Conservation (phyloP, 208 protist species). For the Trypanosoma scelopori region DNA sequence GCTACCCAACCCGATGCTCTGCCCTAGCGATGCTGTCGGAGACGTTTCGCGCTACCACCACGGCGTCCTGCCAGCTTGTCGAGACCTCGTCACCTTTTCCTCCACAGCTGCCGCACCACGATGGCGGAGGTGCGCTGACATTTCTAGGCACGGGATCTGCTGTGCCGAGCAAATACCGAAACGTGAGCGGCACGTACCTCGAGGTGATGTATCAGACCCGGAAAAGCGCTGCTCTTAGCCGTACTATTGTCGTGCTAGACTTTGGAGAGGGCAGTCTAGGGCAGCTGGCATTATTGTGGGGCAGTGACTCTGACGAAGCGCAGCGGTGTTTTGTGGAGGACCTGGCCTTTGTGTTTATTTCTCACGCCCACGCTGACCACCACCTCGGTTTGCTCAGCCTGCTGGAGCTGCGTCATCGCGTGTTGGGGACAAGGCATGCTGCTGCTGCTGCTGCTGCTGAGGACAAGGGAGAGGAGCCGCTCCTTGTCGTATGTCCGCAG, state of each 20-base stretch:
- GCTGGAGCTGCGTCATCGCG: conserved; percentile 50
- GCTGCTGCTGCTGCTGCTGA: background rate
- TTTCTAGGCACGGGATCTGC: conserved; percentile 89
- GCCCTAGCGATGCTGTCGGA: conserved; percentile 36
- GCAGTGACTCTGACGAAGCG: conserved; percentile 20
- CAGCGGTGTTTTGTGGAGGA: conserved; percentile 44
- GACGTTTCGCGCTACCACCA: conserved; percentile 10
- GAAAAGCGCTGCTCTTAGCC: background rate
- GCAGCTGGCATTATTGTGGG: conserved; percentile 58
- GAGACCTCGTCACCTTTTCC: no score
- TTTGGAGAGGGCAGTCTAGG: conserved; percentile 83
- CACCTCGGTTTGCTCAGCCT: conserved; percentile 80
- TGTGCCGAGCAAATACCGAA: conserved; percentile 89
- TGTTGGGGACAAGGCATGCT: background rate
- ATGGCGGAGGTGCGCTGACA: conserved; percentile 52
- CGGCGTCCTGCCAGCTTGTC: background rate
- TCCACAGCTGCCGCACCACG: conserved; percentile 1
- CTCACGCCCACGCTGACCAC: conserved; percentile 88
- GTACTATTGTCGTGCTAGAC: conserved; percentile 71
- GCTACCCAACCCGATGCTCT: conserved; percentile 44
- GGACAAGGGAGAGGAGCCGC: conserved; percentile 2
- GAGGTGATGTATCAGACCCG: conserved; percentile 36
- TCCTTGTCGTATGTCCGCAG: conserved; percentile 71
- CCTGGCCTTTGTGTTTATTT: conserved; percentile 80
- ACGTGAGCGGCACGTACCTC: conserved; percentile 77